These are phyloP conservation scores for Suillus fuscotomentosus DNA, from an alignment of 768 basidiomycete species.

Conservation along the genomic window DNA sequence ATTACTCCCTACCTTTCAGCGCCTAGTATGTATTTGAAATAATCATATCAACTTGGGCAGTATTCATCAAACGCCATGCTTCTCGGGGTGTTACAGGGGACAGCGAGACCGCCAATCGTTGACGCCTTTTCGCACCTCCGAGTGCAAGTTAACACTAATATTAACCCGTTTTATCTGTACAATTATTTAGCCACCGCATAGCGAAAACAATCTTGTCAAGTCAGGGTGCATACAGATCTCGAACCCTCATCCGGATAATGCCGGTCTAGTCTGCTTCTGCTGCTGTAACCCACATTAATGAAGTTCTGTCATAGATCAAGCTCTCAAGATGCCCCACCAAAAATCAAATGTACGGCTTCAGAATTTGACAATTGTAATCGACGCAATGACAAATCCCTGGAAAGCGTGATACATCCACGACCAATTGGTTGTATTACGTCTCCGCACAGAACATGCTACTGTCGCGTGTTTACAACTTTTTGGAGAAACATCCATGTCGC, in stretches of 20 bases:
- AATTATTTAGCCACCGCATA: too few relatives aligned
- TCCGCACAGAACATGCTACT: background rate
- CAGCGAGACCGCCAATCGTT: background rate
- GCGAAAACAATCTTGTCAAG: background rate
- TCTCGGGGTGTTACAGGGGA: background rate
- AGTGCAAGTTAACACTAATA: background rate
- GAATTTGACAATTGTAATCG: background rate
- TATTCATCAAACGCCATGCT: background rate
- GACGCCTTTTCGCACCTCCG: background rate
- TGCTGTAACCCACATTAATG: too few relatives aligned
- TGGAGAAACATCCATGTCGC: background rate
- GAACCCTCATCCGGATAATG: background rate
- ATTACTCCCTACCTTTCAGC: background rate
- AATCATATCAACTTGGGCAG: background rate
- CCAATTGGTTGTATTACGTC: background rate
- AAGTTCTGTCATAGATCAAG: background rate
- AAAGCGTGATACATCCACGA: background rate
- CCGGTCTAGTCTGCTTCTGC: background rate
- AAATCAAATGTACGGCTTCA: background rate
- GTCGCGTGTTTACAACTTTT: background rate
- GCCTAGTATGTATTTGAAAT: background rate
- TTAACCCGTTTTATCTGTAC: background rate
- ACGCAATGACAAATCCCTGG: background rate
- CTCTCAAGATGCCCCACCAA: background rate
- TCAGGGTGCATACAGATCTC: background rate